Conservation (phyloP, 2,329 filamentous ascomycete genomes). For the Westerdykella aurantiaca region DNA sequence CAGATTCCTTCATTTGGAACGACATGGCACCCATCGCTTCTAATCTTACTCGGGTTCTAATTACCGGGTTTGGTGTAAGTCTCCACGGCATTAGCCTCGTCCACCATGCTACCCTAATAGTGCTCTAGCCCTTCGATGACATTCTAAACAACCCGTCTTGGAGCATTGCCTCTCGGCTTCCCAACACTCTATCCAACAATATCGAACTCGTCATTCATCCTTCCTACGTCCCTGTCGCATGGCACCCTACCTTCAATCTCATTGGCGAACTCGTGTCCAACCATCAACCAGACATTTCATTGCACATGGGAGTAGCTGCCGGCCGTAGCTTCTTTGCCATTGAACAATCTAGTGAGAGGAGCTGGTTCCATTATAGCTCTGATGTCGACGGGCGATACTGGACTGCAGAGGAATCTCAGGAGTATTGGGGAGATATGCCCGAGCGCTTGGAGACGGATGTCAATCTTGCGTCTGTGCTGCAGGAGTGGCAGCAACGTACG, state of each 20-base stretch:
- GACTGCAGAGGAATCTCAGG: conserved; percentile 18
- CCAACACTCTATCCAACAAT: conserved; percentile 19
- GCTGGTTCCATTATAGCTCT: conserved; percentile 56
- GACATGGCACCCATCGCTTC: too few species aligned
- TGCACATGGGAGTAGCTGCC: conserved; percentile 76
- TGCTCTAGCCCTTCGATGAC: conserved; percentile 65
- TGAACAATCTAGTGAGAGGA: conserved; percentile 63
- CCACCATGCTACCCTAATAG: neutral
- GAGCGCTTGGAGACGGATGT: conserved; percentile 15
- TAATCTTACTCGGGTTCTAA: conserved; percentile 42
- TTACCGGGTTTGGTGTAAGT: conserved; percentile 42
- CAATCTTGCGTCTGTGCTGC: conserved; percentile 10
- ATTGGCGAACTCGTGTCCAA: conserved; percentile 58
- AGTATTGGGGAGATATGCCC: conserved; percentile 18
- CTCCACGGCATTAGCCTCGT: conserved; percentile 1
- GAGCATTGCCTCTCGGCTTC: conserved; percentile 69
- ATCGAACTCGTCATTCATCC: conserved; percentile 61
- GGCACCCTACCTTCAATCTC: conserved; percentile 56
- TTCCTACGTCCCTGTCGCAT: conserved; percentile 63
- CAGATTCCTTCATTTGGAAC: too few species aligned
- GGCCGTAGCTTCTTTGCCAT: conserved; percentile 61
- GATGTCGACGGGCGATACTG: conserved; percentile 57
- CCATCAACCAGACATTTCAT: conserved; percentile 52
- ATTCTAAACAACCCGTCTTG: conserved; percentile 71
- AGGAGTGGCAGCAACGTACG: conserved; percentile 10